Conservation (phyloP, 805 yeast genomes). For the Wickerhamomyces sydowiorum region DNA sequence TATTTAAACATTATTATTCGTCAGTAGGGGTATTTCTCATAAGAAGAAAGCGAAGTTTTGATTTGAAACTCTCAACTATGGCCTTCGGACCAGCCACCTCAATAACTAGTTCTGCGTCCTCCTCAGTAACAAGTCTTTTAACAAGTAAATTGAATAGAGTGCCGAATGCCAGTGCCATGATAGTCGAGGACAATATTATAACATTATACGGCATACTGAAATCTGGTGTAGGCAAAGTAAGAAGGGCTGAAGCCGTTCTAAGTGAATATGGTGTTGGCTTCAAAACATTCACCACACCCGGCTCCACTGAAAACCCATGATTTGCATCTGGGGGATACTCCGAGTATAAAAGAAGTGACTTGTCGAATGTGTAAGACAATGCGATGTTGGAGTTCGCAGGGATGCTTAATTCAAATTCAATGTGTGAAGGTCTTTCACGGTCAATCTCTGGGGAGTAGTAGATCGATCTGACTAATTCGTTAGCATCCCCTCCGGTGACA, state of each 20-base stretch:
- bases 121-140: conserved; percentile 70
- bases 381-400: conserved; percentile 62
- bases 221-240: conserved; percentile 93
- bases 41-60: neutral
- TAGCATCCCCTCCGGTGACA: conserved; percentile 21
- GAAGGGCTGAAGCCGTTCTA: conserved; percentile 81
- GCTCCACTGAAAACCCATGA: conserved; percentile 93
- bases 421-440: conserved; percentile 73
- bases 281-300: conserved; percentile 70
- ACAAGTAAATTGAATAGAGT: conserved; percentile 73
- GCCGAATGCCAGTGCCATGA: conserved; percentile 90
- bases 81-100: conserved; percentile 14
- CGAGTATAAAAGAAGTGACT: conserved; percentile 72
- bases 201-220: conserved; percentile 99
- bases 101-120: conserved; percentile 35
- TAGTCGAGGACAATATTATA: conserved; percentile 87
- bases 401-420: conserved; percentile 59
- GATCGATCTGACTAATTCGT: conserved; percentile 41
- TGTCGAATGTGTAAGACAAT: conserved; percentile 76
- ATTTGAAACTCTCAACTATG: neutral
- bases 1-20: too few species aligned
- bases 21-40: too few species aligned
- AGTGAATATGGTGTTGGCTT: conserved; percentile 39
- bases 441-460: conserved; percentile 76
- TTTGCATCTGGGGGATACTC: conserved; percentile 99